Conservation (phyloP, 1,139 yeast species). For the Suhomyces kunorum region DNA sequence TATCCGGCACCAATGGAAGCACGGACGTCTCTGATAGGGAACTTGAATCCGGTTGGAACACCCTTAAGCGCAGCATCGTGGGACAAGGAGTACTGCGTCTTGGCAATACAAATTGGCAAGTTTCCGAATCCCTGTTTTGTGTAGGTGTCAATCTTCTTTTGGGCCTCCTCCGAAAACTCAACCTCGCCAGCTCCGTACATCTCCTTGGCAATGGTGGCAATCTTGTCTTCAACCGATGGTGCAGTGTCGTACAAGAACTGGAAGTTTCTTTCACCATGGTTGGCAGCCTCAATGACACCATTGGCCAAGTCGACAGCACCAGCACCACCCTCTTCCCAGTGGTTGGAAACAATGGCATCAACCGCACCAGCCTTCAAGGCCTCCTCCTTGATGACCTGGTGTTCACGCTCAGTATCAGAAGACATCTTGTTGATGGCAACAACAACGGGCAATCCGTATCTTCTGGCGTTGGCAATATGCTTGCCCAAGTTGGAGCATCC, state of each 20-base stretch:
- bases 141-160: slow-evolving; percentile 63
- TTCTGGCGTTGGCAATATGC: slow-evolving; percentile 84
- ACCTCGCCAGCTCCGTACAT: slow-evolving; percentile 84
- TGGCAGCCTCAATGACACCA: slow-evolving; percentile 78
- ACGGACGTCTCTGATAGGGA: slow-evolving; percentile 79
- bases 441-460: slow-evolving; percentile 89
- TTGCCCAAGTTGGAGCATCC: slow-evolving; percentile 92
- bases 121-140: slow-evolving; percentile 71
- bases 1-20: slow-evolving; percentile 84
- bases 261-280: slow-evolving; percentile 53
- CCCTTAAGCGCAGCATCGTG: slow-evolving; percentile 83
- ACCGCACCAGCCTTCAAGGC: slow-evolving; percentile 91
- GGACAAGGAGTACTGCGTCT: slow-evolving; percentile 79
- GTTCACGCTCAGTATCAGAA: slow-evolving; percentile 81
- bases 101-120: slow-evolving; percentile 79
- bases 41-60: slow-evolving; percentile 75
- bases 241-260: slow-evolving; percentile 69
- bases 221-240: slow-evolving; percentile 77
- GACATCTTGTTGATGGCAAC: slow-evolving; percentile 95
- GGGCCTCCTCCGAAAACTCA: slow-evolving; percentile 67
- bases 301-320: slow-evolving; percentile 90
- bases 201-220: slow-evolving; percentile 76
- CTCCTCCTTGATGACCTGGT: slow-evolving; percentile 78
- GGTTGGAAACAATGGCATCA: slow-evolving; percentile 93
- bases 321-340: slow-evolving; percentile 97